A percentile compares a stretch with the other conserved stretches of the same genome.
These are phyloP conservation scores for Globisporangium megalacanthum DNA, from an alignment of 352 stramenopile species.

Conservation along the genomic window DNA sequence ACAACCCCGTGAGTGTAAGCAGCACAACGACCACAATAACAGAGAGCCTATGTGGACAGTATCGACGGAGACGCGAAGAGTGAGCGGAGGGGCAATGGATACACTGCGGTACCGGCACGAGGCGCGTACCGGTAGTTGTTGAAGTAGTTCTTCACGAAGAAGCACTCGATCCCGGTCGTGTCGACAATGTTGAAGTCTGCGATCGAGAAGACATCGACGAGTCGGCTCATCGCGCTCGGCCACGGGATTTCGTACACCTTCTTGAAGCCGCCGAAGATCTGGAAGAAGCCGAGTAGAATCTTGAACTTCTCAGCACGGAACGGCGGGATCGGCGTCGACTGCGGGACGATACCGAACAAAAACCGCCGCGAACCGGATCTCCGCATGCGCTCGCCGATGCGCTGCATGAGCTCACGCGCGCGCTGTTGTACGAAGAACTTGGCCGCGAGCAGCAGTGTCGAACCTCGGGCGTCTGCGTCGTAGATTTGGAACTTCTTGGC, in stretches of 20 bases:
- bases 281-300: slow-evolving; percentile 73
- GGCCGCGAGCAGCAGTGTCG: slow-evolving; percentile 20
- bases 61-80: not conserved
- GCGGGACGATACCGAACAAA: slow-evolving; percentile 41
- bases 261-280: slow-evolving; percentile 71
- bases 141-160: slow-evolving; percentile 63
- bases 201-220: slow-evolving; percentile 68
- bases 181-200: slow-evolving; percentile 66
- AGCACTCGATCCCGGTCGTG: slow-evolving; percentile 59
- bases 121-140: slow-evolving; percentile 37
- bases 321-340: slow-evolving; percentile 13
- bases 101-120: not conserved
- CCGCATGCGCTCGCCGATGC: slow-evolving; percentile 5
- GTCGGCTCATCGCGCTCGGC: slow-evolving; percentile 43
- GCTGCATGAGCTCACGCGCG: slow-evolving; percentile 10
- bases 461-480: slow-evolving; percentile 9
- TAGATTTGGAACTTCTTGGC: slow-evolving; percentile 58
- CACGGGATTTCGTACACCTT: slow-evolving; percentile 69
- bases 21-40: slow-evolving; percentile 36
- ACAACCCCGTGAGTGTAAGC: slow-evolving; percentile 23
- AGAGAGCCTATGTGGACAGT: slow-evolving; percentile 22
- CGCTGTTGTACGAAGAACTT: slow-evolving; percentile 21
- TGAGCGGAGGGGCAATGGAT: not conserved
- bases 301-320: slow-evolving; percentile 72
- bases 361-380: not conserved